phyloP scores from a whole-genome alignment of 495 filamentous ascomycete species.

The Aspergillus baeticus region DNA sequence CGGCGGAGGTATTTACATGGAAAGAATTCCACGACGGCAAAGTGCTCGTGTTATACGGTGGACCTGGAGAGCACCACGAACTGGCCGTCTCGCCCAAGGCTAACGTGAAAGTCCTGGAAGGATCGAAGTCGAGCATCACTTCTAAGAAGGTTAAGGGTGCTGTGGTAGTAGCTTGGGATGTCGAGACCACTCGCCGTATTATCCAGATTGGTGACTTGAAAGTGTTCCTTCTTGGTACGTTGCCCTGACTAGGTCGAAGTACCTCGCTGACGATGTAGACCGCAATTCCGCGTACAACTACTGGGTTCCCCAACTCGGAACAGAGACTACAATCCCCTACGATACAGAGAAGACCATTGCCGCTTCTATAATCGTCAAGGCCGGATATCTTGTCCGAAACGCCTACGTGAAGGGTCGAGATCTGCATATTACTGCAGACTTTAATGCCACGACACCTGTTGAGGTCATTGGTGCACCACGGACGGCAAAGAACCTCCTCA shows the following conservation, averaged over 20 bases:
- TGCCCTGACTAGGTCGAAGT: not conserved
- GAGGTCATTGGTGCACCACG: conserved; percentile 63
- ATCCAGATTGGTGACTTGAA: conserved; percentile 55
- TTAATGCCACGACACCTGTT: conserved; percentile 66
- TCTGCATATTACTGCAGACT: conserved; percentile 64
- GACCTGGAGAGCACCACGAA: conserved; percentile 68
- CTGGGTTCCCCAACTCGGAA: conserved; percentile 61
- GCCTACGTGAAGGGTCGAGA: conserved; percentile 49
- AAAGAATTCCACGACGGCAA: conserved; percentile 59
- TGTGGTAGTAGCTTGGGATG: conserved; percentile 58
- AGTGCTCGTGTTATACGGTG: conserved; percentile 69
- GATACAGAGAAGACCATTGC: conserved; percentile 38
- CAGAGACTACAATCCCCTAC: conserved; percentile 31
- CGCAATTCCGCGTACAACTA: conserved; percentile 76
- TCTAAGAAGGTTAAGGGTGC: conserved; percentile 43
- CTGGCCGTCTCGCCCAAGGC: conserved; percentile 50
- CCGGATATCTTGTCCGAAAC: conserved; percentile 71
- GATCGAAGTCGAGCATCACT: conserved; percentile 34
- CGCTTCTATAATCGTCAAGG: conserved; percentile 63
- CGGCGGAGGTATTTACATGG: conserved; percentile 75
- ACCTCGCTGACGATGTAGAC: conserved; percentile 31
- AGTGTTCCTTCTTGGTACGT: conserved; percentile 52
- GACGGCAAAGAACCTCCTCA: conserved; percentile 48
- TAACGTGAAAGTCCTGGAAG: conserved; percentile 48
- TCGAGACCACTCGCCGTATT: conserved; percentile 49